Evolutionary conservation across 2,329 filamentous ascomycete species (phyloP), one percentile per base, ranked within the genome.

Genomic region (Ceratocystis eucalypticola): DNA sequence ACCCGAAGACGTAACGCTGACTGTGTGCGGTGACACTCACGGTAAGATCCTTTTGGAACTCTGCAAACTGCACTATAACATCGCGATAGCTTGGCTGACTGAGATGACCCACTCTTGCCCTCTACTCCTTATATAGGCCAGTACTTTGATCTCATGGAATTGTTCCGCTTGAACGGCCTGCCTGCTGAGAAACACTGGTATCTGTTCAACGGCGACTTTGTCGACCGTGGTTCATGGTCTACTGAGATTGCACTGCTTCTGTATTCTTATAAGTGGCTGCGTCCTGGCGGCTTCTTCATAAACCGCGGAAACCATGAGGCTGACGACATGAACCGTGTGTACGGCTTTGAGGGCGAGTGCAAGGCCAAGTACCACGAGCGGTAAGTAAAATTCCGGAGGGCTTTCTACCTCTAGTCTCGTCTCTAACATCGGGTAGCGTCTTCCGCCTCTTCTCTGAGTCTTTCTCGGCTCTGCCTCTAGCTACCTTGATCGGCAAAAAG

Each of bases 281-380:
- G 89, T 65, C 94, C 94, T 6, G 84, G 85, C 55, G 85, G 81
- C 65, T 93, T 99, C 81, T 97, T 96, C 84, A 80, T 99, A 70
- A 99, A 99, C 80, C 86, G 94, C 69, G 94, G 94, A 71, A 99
- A 99, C 77, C 94, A 99, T 77, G 94, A 99, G 79, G 97, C 94
- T 62, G 93, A 97, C 74, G 93, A 96, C 76, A 99, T 99, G 94
- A 99, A 99, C 80, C 86, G 91, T 70, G 92, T 94, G 65, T 99
- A 99, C 74, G 94, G 94, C 20, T 99, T 99, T 72, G 94, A 99
- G 76, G 94, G 94, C 74, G 94, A 99, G 76, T 97, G 94, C 80
- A 94, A 93, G 76, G 90, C 91, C 71, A 99, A 99, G 78, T 99
- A 99, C 77, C 96, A 90, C 75, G 94, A 96, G 77, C 87, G 80